Evolutionary conservation across 805 yeast species (phyloP), one percentile per base, ranked within the genome.

Genomic region (Ogataea minuta): DNA sequence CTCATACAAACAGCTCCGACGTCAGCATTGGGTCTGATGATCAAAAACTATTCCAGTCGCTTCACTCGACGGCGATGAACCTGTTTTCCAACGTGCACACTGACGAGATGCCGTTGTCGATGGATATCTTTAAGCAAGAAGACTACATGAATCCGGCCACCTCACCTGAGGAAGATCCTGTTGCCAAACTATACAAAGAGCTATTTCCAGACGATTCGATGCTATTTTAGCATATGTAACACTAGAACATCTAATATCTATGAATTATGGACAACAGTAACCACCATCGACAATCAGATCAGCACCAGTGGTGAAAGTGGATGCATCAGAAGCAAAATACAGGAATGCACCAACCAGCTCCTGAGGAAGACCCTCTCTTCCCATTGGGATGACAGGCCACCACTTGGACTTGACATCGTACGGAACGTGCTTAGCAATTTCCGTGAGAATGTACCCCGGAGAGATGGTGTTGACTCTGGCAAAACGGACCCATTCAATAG

Each of bases 241-340:
- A 28, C 21, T 8, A 12, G 20, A 31, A 20, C 10, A 20, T 20
- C 17, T 20, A 21, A 9, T 9, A 12, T 21, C 20, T 12, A 28
- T 28, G 9, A 12, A 15, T 23, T 21, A 38, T 21, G 41, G 41
- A 25, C 41, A 38, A 21, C 41, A 38, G 59, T 70, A 73, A 34
- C 76, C 79, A 47, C 78, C 79, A 48, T 74, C 79, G 30, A 72
- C 71, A 39, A 59, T 60, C 32, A 74, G 56, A 48, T 74, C 77
- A 31, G 74, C 53, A 33, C 79, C 79, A 17, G 76, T 72, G 35
- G 75, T 68, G 52, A 60, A 74, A 23, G 71, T 64, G 20, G 76
- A 64, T 27, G 79, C 79, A 52, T 73, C 77, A 36, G 80, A 63
- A 4, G 76, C 78, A 51, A 74, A 68, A 56, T 71, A 74, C 42